A percentile compares a stretch with the other conserved stretches of the same genome.
Evolutionary conservation across 2,329 filamentous ascomycete genomes (phyloP).

Genomic region (Diaporthe caulivora): DNA sequence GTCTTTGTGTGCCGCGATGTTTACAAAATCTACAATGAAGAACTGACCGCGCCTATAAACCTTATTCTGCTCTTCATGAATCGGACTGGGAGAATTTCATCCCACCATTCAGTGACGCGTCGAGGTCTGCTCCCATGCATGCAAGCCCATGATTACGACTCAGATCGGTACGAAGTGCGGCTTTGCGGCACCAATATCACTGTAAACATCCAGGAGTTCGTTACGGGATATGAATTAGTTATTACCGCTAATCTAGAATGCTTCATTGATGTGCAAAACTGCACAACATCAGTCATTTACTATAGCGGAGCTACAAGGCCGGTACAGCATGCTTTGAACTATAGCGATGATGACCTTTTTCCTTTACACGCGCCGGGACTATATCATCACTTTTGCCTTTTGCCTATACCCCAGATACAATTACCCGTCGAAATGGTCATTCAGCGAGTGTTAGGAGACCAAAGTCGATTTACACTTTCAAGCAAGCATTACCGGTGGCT

Average conservation of each 20-base stretch:
- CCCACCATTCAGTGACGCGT: background rate
- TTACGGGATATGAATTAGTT: background rate
- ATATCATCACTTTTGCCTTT: background rate
- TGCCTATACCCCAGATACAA: background rate
- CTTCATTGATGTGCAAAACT: background rate
- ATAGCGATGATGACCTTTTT: background rate
- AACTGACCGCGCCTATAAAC: background rate
- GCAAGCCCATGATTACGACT: background rate
- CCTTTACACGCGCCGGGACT: background rate
- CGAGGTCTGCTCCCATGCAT: background rate
- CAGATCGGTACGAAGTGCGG: background rate
- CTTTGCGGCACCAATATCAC: background rate
- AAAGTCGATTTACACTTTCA: background rate
- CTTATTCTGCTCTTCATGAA: background rate
- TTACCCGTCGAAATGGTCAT: background rate
- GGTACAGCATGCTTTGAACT: background rate
- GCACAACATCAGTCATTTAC: background rate
- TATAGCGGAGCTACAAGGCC: background rate
- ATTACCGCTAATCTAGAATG: background rate
- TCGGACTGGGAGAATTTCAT: background rate
- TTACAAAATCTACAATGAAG: background rate
- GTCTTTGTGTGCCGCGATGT: background rate
- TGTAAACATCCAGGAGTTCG: background rate
- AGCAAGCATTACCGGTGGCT: too few species aligned
- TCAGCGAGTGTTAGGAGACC: background rate